Evolutionary conservation across 805 yeast species (phyloP).

Genomic region (Citeromyces nyonsensis): DNA sequence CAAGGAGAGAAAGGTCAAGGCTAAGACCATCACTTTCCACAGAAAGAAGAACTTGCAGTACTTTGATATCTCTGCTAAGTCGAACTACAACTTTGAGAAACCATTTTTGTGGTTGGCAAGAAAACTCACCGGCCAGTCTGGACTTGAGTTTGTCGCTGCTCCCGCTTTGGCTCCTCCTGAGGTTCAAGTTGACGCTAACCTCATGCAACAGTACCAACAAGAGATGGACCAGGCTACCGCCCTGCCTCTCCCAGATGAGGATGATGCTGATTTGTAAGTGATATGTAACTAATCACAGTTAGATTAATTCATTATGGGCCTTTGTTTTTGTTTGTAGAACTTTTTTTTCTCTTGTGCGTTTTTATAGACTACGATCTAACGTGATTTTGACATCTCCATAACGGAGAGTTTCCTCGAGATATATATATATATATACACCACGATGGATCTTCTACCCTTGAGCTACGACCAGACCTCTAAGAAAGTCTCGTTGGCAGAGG

Average conservation of each 20-base stretch:
- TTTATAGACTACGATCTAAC: no score
- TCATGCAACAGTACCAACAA: slow-evolving; percentile 97
- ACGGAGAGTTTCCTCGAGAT: not conserved
- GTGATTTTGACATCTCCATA: no score
- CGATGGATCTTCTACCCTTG: slow-evolving; percentile 9
- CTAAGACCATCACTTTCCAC: slow-evolving; percentile 99
- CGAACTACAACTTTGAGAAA: slow-evolving; percentile 98
- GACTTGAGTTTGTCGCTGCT: slow-evolving; percentile 95
- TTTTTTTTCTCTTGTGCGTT: no score
- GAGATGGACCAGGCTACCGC: slow-evolving; percentile 99
- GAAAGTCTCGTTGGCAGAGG: slow-evolving; percentile 10
- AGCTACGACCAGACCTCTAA: slow-evolving; percentile 14
- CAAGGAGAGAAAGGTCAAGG: slow-evolving; percentile 99
- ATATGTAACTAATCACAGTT: no score
- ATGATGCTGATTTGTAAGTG: slow-evolving; percentile 90
- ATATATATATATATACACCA: not conserved
- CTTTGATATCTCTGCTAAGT: slow-evolving; percentile 98
- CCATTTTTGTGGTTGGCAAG: slow-evolving; percentile 99
- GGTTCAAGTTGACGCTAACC: slow-evolving; percentile 90
- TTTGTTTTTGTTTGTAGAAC: no score
- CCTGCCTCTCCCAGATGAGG: slow-evolving; percentile 99
- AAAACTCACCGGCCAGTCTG: slow-evolving; percentile 96
- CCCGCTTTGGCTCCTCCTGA: slow-evolving; percentile 99
- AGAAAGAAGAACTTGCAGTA: slow-evolving; percentile 99
- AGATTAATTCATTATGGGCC: no score